Conservation (phyloP, 768 basidiomycete species). For the Trametes cinnabarina region DNA sequence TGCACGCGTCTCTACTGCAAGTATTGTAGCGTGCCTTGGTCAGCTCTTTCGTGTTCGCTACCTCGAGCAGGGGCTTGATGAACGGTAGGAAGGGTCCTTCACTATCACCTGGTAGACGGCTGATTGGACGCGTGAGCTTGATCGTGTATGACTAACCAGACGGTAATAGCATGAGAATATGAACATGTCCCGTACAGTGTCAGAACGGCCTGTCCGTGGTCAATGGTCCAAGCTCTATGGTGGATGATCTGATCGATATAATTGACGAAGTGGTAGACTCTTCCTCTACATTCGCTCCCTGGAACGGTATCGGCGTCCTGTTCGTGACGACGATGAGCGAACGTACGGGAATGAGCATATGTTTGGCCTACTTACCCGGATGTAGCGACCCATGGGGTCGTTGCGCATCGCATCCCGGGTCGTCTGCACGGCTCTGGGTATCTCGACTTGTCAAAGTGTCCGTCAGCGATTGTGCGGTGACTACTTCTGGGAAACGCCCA, state of each 20-base stretch:
- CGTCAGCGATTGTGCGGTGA: no score
- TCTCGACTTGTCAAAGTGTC: neutral
- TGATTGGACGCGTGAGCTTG: neutral
- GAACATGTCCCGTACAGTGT: neutral
- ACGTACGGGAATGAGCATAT: neutral
- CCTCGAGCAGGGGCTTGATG: neutral
- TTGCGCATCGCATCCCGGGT: neutral
- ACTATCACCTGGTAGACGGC: neutral
- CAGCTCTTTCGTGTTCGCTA: no score
- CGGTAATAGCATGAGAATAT: no score
- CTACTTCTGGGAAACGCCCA: no score
- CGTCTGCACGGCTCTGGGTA: neutral
- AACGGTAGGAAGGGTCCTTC: neutral
- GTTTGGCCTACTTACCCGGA: neutral
- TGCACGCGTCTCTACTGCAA: no score
- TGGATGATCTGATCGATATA: neutral
- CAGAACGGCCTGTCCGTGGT: neutral
- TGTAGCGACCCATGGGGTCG: neutral
- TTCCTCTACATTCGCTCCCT: neutral
- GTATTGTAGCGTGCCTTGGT: no score
- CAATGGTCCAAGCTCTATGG: neutral
- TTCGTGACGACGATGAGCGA: neutral
- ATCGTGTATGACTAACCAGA: no score
- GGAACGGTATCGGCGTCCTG: conserved; percentile 2
- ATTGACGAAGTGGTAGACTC: neutral